These are phyloP conservation scores for Leishmania major DNA, from an alignment of 208 protist genomes.

Conservation along the genomic window DNA sequence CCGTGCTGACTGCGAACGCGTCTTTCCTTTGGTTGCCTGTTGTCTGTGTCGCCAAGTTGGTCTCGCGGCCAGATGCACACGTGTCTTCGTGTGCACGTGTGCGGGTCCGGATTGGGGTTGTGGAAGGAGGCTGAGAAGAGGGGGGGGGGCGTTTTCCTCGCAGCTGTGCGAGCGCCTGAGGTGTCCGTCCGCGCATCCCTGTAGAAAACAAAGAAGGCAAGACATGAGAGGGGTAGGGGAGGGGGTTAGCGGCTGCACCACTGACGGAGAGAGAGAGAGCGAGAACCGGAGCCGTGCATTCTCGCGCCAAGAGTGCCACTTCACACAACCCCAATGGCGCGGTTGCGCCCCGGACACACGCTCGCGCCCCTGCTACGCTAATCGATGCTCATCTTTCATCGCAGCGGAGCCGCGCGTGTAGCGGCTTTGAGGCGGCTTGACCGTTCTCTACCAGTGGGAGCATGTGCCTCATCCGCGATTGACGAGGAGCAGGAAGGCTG, in stretches of 20 bases:
- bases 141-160: too few relatives aligned
- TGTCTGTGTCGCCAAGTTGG: neutral
- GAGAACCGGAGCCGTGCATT: neutral
- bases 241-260: neutral
- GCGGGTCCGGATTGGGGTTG: neutral
- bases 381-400: neutral
- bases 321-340: neutral
- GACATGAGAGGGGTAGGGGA: neutral
- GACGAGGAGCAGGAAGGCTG: conserved; percentile 36
- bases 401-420: conserved; percentile 1
- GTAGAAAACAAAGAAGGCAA: too few relatives aligned
- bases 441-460: conserved; percentile 44
- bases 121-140: neutral
- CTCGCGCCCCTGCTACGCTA: neutral
- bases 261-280: neutral
- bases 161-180: neutral
- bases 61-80: too few relatives aligned
- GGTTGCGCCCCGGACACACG: neutral
- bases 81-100: neutral
- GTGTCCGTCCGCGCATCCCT: too few relatives aligned
- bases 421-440: conserved; percentile 20
- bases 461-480: conserved; percentile 48
- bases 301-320: neutral
- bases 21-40: neutral
- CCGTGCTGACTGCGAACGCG: neutral